Evolutionary conservation across 352 stramenopile genomes (phyloP).

Genomic region (Halophytophthora batemanensis): DNA sequence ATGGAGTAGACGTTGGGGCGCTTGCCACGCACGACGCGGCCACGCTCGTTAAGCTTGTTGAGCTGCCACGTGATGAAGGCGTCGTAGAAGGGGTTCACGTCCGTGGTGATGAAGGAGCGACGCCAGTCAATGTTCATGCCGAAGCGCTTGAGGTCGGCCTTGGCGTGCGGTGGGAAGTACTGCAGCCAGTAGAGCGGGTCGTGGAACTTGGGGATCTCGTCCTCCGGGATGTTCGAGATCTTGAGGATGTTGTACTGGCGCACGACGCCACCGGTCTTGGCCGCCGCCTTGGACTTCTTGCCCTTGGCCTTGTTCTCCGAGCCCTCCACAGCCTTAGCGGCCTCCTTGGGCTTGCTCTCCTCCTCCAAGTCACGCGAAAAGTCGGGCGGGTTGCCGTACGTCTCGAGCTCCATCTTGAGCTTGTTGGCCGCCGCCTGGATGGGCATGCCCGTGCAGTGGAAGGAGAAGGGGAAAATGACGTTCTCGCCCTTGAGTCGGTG

Average conservation of each 20-base stretch:
- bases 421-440: slow-evolving; percentile 99
- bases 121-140: slow-evolving; percentile 97
- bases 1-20: slow-evolving; percentile 98
- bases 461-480: slow-evolving; percentile 98
- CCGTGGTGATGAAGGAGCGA: slow-evolving; percentile 99
- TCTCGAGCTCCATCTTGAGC: slow-evolving; percentile 96
- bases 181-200: slow-evolving; percentile 98
- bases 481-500: slow-evolving; percentile 98
- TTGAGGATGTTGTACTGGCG: slow-evolving; percentile 99
- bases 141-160: slow-evolving; percentile 97
- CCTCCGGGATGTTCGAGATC: slow-evolving; percentile 84
- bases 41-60: slow-evolving; percentile 93
- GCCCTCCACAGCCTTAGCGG: slow-evolving; percentile 74
- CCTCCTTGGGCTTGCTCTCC: slow-evolving; percentile 9
- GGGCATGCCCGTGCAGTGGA: slow-evolving; percentile 99
- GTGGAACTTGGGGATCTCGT: slow-evolving; percentile 97
- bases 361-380: slow-evolving; percentile 54
- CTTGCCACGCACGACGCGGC: slow-evolving; percentile 92
- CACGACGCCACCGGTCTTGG: slow-evolving; percentile 97
- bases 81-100: slow-evolving; percentile 99
- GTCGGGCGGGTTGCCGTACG: slow-evolving; percentile 92
- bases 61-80: slow-evolving; percentile 99
- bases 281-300: slow-evolving; percentile 98
- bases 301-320: slow-evolving; percentile 89
- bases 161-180: slow-evolving; percentile 98